Base-by-base conservation (phyloP, 495 filamentous ascomycete species). In the Wilcoxina mikolae region DNA sequence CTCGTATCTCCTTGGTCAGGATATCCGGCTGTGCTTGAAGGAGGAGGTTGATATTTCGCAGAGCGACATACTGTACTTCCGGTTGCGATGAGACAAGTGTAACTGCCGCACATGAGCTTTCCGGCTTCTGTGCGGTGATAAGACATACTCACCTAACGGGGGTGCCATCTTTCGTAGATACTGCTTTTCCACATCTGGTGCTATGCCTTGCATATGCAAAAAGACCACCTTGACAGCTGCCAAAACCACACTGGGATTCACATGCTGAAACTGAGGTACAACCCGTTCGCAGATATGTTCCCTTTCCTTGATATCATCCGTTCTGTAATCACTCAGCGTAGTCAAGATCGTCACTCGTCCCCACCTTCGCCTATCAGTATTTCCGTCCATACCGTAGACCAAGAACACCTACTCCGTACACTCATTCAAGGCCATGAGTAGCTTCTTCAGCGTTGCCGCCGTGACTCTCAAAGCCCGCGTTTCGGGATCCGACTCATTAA, bases 131-230 rank as follows among this genome's bases (percentile, higher is more conserved):
- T 55, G 1, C 24, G 15, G 3, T 12, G 43, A 15, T 25, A 10
- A 12, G 20, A 60, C 18, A 49, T 51, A 74, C 50, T 45, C 74
- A 93, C 87, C 87, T 50, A 98, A 69, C 15, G 91, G 91, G 55
- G 91, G 91, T 0, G 91, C 90, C 93, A 99, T 96, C 73, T 99
- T 98, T 75, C 86, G 90, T 29, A 90, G 70, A 67, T 96, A 99
- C 55, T 80, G 83, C 54, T 79, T 78, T 46, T 79, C 78, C 18
- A 88, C 70, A 55, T 96, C 88, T 4, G 78, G 74, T 60, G 76
- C 83, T 62, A 95, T 74, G 58, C 82, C 72, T 65, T 77, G 84
- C 91, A 95, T 96, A 68, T 99, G 91, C 57, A 94, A 77, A 66
- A 99, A 96, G 39, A 99, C 93, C 18, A 84, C 85, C 71, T 99